Base-by-base conservation (phyloP, 768 basidiomycete genomes). In the Termitomyces eurrhizus region DNA sequence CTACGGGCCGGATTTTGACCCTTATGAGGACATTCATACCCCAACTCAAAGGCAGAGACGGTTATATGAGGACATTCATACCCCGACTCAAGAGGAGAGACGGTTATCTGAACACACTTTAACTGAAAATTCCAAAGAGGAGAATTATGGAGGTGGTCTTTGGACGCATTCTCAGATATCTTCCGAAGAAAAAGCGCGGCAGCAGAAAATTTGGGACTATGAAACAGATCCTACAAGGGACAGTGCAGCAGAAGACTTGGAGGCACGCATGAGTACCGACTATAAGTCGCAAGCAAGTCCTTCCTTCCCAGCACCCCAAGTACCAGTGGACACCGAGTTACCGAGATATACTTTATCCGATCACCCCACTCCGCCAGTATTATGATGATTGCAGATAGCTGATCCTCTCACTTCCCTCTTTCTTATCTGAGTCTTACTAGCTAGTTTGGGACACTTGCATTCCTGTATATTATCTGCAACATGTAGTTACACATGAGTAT, bases 111-210 rank as follows among this genome's bases (percentile, higher is more conserved):
- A 45, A 18, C 57, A 64, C 36, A 50, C 56, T 54, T 45, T 51
- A 33, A 37, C 48, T 42, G 65, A 68, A 0, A 59, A 64, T 9
- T 65, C 67, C 3, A 63, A 71, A 11, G 75, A 75, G 53, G 65
- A 62, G 9, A 73, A 70, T 16, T 76, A 76, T 58, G 75, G 75
- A 5, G 75, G 74, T 24, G 75, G 75, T 26, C 62, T 66, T n/a
- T 75, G 73, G 77, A 73, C 73, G 26, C 71, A 73, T 58, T 62
- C 67, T 5, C 71, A 73, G 5, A 74, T 76, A 46, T 64, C 69
- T 2, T 58, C 59, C 4, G 72, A 76, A 52, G 76, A 75, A 65
- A 76, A 77, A 61, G 68, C 64, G 21, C 66, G 67, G 36, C 16
- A 72, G 35, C n/a, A 72, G 35, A 58, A 68, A 50, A 50, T 53